Base-by-base conservation (phyloP, 805 yeast genomes). In the Metschnikowia arizonensis region DNA sequence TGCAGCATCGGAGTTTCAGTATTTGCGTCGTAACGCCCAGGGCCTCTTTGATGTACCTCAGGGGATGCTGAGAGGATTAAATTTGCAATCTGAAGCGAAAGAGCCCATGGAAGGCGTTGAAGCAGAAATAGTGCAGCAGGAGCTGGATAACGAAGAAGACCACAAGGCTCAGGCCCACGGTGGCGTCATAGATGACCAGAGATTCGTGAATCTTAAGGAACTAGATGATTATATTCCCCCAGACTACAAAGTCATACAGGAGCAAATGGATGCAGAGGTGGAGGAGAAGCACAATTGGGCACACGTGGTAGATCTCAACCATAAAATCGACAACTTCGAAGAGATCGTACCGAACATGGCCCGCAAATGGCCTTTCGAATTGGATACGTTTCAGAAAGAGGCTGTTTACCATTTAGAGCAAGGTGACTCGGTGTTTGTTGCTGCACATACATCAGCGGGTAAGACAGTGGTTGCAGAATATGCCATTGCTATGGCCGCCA, bases 401-500 rank as follows among this genome's bases (percentile, higher is more conserved):
- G 99, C 99, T 0, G 85, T 93, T 0, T 93, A 86, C 60, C 98
- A 90, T 64, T 72, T 93, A 49, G 99, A 93, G 60, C 96, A 89
- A 64, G 98, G 98, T 31, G 99, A 93, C 60, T 91, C 98, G 6
- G 99, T 93, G 3, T 93, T 93, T 66, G 96, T 93, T 2, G 98
- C 98, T 3, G 99, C 99, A 0, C 99, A 91, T 64, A 91, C 99
- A 0, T 91, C 98, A 3, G 99, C 99, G 0, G 99, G 99, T 66
- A 91, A 91, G 60, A 91, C 99, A 0, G 99, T 91, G 3, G 96
- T 93, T 21, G 99, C 99, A 0, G 99, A 91, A 62, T 91, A 91
- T 61, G 98, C 98, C 3, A 93, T 91, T 63, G 96, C 98, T 3
- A 84, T 91, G 96, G 95, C 98, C 1, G 79, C 83, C 49, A 74